phyloP scores from a whole-genome alignment of 768 basidiomycete species.

The Piloderma croceum region DNA sequence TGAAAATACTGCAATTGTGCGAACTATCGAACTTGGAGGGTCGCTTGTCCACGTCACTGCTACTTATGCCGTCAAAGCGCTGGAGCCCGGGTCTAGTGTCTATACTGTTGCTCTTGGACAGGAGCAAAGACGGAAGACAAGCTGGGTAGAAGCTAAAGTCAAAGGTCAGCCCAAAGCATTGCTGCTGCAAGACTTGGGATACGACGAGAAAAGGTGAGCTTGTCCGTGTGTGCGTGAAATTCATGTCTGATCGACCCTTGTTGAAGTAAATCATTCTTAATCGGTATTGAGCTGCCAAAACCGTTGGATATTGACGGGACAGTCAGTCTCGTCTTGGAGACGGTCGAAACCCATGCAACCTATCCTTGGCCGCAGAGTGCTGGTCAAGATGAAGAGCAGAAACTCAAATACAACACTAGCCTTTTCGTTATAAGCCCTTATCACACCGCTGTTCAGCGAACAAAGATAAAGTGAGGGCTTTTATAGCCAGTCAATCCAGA shows the following conservation, averaged over 20 bases:
- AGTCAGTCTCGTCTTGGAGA: slow-evolving; percentile 72
- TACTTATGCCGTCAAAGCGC: slow-evolving; percentile 77
- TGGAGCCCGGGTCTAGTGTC: slow-evolving; percentile 50
- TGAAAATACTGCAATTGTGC: slow-evolving; percentile 86
- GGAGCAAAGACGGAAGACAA: slow-evolving; percentile 60
- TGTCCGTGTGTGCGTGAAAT: slow-evolving; percentile 39
- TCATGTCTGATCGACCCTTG: not conserved
- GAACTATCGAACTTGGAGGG: slow-evolving; percentile 86
- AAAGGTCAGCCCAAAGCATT: slow-evolving; percentile 62
- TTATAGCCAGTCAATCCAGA: not conserved
- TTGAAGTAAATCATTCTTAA: slow-evolving; percentile 31
- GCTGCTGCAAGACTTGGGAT: slow-evolving; percentile 35
- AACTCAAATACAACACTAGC: slow-evolving; percentile 69
- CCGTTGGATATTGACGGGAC: slow-evolving; percentile 54
- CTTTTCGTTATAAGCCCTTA: slow-evolving; percentile 85
- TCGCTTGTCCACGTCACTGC: slow-evolving; percentile 85
- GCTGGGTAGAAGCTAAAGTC: slow-evolving; percentile 75
- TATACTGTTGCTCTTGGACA: slow-evolving; percentile 67
- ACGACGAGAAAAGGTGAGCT: slow-evolving; percentile 39
- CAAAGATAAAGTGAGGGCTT: slow-evolving; percentile 72
- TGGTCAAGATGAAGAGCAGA: slow-evolving; percentile 71
- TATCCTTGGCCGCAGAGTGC: slow-evolving; percentile 71
- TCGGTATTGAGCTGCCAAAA: slow-evolving; percentile 62
- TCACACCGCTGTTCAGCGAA: slow-evolving; percentile 70
- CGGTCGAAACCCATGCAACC: slow-evolving; percentile 73